A percentile compares a stretch with the other conserved stretches of the same genome.
Evolutionary conservation across 1,139 yeast species (phyloP).

Genomic region (Lodderomyces beijingensis): DNA sequence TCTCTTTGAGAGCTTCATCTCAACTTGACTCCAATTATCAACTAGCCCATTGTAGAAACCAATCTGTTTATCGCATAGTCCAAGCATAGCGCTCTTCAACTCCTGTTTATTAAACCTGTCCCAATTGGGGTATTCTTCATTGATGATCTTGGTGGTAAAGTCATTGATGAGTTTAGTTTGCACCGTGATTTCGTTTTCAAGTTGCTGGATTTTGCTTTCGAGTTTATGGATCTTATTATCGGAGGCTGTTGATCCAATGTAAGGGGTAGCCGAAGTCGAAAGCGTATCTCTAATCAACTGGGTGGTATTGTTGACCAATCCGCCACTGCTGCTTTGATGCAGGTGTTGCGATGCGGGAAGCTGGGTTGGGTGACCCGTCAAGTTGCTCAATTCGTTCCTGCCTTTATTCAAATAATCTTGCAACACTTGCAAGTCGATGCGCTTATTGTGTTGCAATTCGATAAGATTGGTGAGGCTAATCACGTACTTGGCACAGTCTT

Average conservation of each 20-base stretch:
- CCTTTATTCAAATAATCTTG: conserved; percentile 75
- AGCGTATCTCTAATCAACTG: conserved; percentile 45
- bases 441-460: conserved; percentile 85
- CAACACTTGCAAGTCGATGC: conserved; percentile 83
- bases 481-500: conserved; percentile 85
- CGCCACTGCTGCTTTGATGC: conserved; percentile 22
- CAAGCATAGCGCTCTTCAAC: conserved; percentile 63
- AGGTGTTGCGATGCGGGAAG: conserved; percentile 13
- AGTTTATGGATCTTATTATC: conserved; percentile 34
- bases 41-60: conserved; percentile 69
- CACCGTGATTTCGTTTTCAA: conserved; percentile 52
- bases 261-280: conserved; percentile 41
- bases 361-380: conserved; percentile 35
- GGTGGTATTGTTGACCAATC: conserved; percentile 42
- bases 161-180: conserved; percentile 49
- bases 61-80: conserved; percentile 73
- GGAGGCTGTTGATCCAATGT: conserved; percentile 37
- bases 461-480: conserved; percentile 69
- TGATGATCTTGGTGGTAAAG: conserved; percentile 66
- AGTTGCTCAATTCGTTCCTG: conserved; percentile 55
- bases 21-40: conserved; percentile 67
- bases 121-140: conserved; percentile 79
- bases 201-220: conserved; percentile 28
- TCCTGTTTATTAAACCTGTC: conserved; percentile 78
- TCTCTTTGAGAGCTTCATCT: conserved; percentile 37